These are phyloP conservation scores for Phytophthora parvispora DNA, from an alignment of 352 stramenopile genomes.

Conservation along the genomic window DNA sequence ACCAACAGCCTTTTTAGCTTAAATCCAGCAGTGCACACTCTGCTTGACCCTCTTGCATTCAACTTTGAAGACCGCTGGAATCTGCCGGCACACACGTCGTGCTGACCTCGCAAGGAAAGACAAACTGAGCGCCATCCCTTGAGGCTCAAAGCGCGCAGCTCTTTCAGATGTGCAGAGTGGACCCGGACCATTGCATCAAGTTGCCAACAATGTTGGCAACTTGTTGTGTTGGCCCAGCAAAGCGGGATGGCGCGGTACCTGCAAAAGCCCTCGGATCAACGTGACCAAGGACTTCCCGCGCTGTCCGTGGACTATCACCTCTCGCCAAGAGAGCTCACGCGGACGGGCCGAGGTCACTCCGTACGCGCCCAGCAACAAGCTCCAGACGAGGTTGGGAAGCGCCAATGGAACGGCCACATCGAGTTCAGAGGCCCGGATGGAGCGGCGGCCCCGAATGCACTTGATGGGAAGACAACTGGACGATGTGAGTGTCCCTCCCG, in stretches of 20 bases:
- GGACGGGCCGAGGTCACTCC: slow-evolving; percentile 1
- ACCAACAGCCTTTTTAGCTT: no score
- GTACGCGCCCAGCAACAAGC: slow-evolving; percentile 3
- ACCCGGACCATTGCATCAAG: slow-evolving; percentile 2
- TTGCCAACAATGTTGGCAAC: neutral
- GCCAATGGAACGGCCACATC: slow-evolving; percentile 4
- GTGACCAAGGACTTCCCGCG: neutral
- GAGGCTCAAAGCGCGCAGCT: neutral
- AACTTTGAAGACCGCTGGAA: slow-evolving; percentile 1
- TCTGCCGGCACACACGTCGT: slow-evolving; percentile 5
- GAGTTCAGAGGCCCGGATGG: neutral
- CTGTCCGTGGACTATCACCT: neutral
- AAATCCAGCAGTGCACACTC: no score
- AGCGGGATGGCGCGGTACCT: no score
- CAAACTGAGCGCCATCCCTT: slow-evolving; percentile 4
- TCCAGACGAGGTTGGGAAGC: neutral
- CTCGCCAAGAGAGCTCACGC: slow-evolving; percentile 6
- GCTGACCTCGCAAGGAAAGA: neutral
- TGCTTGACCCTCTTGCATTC: neutral
- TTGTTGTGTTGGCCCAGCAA: no score
- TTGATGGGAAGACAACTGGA: slow-evolving; percentile 16
- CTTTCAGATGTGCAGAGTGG: slow-evolving; percentile 22
- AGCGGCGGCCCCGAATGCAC: slow-evolving; percentile 4
- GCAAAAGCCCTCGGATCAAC: neutral
- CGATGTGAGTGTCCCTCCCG: neutral